phyloP scores from a whole-genome alignment of 768 basidiomycete species.

The Amanita thiersii region DNA sequence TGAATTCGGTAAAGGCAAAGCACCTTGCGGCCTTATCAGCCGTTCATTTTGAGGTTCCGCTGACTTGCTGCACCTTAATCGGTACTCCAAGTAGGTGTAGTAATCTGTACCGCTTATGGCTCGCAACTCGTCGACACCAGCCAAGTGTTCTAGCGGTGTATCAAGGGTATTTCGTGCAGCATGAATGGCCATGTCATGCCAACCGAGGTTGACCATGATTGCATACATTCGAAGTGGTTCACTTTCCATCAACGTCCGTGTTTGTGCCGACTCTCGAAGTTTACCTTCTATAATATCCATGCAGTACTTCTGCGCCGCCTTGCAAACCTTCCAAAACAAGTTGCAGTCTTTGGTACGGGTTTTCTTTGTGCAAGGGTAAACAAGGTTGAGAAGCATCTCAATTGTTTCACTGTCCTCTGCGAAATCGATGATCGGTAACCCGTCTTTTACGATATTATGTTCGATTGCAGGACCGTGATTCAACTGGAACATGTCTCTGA shows the following conservation, averaged over 20 bases:
- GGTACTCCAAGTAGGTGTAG: conserved; percentile 2
- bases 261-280: neutral
- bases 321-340: neutral
- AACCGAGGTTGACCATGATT: neutral
- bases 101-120: neutral
- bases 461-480: conserved; percentile 1
- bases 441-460: conserved; percentile 3
- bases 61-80: neutral
- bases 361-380: conserved; percentile 4
- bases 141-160: neutral
- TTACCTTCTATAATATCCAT: conserved; percentile 8
- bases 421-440: conserved; percentile 9
- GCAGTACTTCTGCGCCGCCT: conserved; percentile 7
- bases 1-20: too few species aligned
- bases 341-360: neutral
- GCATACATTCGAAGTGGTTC: conserved; percentile 1
- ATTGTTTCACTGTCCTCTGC: conserved; percentile 10
- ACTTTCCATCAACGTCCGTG: neutral
- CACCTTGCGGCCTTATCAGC: too few species aligned
- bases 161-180: neutral
- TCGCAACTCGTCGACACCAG: neutral
- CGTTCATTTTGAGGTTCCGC: neutral
- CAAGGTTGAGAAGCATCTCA: conserved; percentile 6
- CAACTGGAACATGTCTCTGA: neutral
- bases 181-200: neutral